These are phyloP conservation scores for Globisporangium nunn DNA, from an alignment of 352 stramenopile species.

Conservation along the genomic window DNA sequence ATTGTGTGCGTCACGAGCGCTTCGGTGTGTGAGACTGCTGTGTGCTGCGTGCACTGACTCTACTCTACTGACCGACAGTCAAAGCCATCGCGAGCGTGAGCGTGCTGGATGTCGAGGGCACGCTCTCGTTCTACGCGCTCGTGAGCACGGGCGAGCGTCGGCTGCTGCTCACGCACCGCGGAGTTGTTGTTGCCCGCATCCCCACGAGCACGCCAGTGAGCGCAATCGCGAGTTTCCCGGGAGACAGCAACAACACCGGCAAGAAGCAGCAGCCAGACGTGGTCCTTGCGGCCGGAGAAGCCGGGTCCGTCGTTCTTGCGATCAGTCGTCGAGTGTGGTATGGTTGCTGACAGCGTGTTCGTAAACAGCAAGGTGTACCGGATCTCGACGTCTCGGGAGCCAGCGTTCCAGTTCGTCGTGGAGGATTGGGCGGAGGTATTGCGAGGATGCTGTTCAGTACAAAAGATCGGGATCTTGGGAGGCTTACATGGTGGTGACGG, in stretches of 20 bases:
- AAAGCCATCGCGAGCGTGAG: constrained; percentile 23
- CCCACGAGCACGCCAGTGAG: constrained; percentile 21
- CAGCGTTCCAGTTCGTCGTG: constrained; percentile 21
- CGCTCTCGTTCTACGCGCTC: constrained; percentile 42
- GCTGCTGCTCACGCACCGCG: constrained; percentile 36
- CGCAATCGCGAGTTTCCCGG: constrained; percentile 20
- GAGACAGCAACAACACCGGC: background rate
- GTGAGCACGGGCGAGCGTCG: constrained; percentile 36
- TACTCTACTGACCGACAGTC: constrained; percentile 10
- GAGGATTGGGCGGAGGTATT: constrained; percentile 25
- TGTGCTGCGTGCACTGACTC: background rate
- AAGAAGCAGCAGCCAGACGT: constrained; percentile 16
- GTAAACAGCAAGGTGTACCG: constrained; percentile 33
- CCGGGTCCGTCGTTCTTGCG: constrained; percentile 22
- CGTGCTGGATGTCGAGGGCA: constrained; percentile 41
- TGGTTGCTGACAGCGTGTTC: background rate
- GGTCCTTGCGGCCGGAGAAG: constrained; percentile 35
- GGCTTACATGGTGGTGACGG: background rate
- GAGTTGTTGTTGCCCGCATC: constrained; percentile 23
- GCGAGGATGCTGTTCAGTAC: too few relatives aligned
- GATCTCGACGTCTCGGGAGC: constrained; percentile 22
- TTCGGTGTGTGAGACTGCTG: background rate
- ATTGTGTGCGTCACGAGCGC: constrained; percentile 2
- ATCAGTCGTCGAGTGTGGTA: background rate
- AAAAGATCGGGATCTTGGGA: background rate